These are phyloP conservation scores for Lactarius psammicola DNA, from an alignment of 768 basidiomycete genomes.

Conservation along the genomic window DNA sequence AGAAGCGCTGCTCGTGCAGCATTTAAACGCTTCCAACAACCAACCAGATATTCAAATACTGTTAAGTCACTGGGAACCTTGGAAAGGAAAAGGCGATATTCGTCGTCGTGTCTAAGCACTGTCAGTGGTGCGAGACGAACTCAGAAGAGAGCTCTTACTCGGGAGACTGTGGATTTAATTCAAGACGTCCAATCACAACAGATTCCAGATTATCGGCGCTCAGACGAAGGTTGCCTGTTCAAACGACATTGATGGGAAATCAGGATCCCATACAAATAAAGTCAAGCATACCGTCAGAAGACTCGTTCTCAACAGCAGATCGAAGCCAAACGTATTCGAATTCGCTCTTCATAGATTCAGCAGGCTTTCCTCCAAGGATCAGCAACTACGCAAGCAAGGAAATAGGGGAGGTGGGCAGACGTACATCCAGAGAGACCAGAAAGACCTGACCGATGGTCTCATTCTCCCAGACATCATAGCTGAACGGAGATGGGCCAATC, in stretches of 20 bases:
- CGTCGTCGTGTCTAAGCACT: slow-evolving; percentile 61
- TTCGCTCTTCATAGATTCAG: slow-evolving; percentile 22
- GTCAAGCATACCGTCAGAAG: neutral
- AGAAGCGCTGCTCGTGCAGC: slow-evolving; percentile 48
- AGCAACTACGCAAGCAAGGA: neutral
- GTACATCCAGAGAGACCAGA: slow-evolving; percentile 76
- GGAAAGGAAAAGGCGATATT: slow-evolving; percentile 68
- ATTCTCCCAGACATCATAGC: slow-evolving; percentile 69
- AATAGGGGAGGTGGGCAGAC: slow-evolving; percentile 32
- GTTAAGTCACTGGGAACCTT: slow-evolving; percentile 78
- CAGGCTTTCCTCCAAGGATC: slow-evolving; percentile 23
- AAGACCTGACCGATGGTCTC: slow-evolving; percentile 65
- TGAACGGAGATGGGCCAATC: slow-evolving; percentile 43
- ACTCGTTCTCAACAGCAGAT: slow-evolving; percentile 25
- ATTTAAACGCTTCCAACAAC: slow-evolving; percentile 89
- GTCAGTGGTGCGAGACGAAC: slow-evolving; percentile 14
- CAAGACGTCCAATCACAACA: slow-evolving; percentile 27
- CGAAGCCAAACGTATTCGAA: slow-evolving; percentile 29
- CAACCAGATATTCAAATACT: slow-evolving; percentile 84
- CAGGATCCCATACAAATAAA: neutral
- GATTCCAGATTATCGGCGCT: slow-evolving; percentile 26
- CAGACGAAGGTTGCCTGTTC: slow-evolving; percentile 18
- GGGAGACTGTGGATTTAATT: slow-evolving; percentile 21
- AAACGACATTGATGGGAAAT: neutral
- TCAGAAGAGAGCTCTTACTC: slow-evolving; percentile 22